These are phyloP conservation scores for Fusarium xylarioides DNA, from an alignment of 2,329 filamentous ascomycete species.

Conservation along the genomic window DNA sequence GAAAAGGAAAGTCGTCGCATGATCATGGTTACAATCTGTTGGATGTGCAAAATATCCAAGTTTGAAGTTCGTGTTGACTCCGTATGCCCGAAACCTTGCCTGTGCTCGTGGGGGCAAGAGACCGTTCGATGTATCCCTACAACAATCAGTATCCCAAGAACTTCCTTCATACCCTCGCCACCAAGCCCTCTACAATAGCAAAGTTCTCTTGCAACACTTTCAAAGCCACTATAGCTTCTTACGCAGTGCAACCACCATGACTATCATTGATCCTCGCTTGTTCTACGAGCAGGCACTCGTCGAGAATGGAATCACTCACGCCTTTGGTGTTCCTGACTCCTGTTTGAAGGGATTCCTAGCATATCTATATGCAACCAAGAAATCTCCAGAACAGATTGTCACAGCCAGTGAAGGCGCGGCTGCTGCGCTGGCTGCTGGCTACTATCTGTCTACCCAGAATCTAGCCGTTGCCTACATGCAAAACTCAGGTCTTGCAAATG, in stretches of 20 bases:
- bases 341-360: neutral
- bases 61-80: neutral
- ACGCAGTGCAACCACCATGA: neutral
- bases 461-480: neutral
- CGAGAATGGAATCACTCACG: neutral
- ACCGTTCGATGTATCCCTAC: neutral
- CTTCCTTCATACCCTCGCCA: neutral
- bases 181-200: neutral
- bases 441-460: neutral
- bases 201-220: neutral
- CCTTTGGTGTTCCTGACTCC: neutral
- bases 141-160: neutral
- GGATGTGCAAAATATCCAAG: neutral
- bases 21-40: neutral
- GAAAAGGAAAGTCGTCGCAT: neutral
- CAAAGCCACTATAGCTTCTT: neutral
- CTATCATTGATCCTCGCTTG: neutral
- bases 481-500: neutral
- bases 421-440: neutral
- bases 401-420: neutral
- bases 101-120: neutral
- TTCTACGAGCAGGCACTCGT: slow-evolving; percentile 1
- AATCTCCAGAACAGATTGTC: neutral
- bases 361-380: neutral
- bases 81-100: neutral